Evolutionary conservation across 164 flowering plant species (phyloP).

Genomic region (Vitis amurensis): DNA sequence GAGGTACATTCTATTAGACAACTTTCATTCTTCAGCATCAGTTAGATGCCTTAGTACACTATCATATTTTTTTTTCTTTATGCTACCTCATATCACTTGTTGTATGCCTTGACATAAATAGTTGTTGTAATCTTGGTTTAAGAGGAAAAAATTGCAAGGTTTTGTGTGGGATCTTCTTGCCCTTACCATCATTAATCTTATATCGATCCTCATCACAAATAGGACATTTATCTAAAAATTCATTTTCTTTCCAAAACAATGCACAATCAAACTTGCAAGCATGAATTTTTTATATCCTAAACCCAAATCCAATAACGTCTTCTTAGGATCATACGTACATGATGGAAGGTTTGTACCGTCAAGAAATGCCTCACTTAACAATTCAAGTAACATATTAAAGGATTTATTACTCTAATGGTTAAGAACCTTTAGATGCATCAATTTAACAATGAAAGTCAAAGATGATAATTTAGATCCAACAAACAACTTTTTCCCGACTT

Average conservation of each 20-base stretch:
- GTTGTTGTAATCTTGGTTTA: background rate
- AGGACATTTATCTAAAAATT: background rate
- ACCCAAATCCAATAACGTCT: background rate
- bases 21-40: background rate
- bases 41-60: background rate
- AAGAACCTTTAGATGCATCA: background rate
- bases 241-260: background rate
- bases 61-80: background rate
- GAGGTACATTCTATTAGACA: background rate
- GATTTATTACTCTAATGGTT: background rate
- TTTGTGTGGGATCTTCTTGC: background rate
- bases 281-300: background rate
- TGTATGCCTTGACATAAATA: background rate
- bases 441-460: too few species aligned
- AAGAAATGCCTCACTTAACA: background rate
- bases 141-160: background rate
- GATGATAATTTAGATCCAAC: too few species aligned
- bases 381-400: too few species aligned
- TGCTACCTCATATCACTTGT: background rate
- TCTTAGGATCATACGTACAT: background rate
- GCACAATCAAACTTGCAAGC: background rate
- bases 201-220: background rate
- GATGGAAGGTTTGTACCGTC: background rate
- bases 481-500: too few species aligned
- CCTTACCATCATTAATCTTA: background rate